phyloP scores from a whole-genome alignment of 139 green algal species.

The Coccomyxa sp. region DNA sequence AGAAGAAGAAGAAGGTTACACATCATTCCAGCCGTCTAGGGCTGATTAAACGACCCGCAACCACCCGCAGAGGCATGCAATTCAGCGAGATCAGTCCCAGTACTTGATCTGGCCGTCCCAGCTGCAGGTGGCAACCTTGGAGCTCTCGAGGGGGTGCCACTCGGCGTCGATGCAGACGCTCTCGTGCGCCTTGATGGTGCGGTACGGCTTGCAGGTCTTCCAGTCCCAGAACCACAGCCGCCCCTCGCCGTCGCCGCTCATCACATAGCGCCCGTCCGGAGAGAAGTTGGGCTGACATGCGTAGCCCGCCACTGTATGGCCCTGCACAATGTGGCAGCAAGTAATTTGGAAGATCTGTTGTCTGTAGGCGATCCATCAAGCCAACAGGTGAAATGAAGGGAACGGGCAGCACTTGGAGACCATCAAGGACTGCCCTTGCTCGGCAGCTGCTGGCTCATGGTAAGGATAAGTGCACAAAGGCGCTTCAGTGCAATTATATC shows the following conservation, averaged over 20 bases:
- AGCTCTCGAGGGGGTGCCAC: conserved; percentile 93
- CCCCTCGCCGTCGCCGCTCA: conserved; percentile 88
- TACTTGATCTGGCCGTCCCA: conserved; percentile 88
- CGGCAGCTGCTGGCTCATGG: too few species aligned
- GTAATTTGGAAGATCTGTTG: too few species aligned
- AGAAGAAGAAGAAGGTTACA: too few species aligned
- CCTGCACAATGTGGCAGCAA: conserved; percentile 13
- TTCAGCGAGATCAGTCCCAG: conserved; percentile 9
- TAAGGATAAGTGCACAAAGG: too few species aligned
- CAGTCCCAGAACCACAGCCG: conserved; percentile 96
- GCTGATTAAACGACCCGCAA: too few species aligned
- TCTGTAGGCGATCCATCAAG: too few species aligned
- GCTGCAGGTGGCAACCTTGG: conserved; percentile 89
- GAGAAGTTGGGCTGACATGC: conserved; percentile 77
- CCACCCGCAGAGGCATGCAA: too few species aligned
- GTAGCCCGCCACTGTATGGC: conserved; percentile 86
- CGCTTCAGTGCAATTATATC: too few species aligned
- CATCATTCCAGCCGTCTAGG: too few species aligned
- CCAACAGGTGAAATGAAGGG: too few species aligned
- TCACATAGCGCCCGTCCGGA: conserved; percentile 74
- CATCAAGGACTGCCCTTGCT: too few species aligned
- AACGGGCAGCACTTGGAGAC: too few species aligned
- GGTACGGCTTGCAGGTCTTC: conserved; percentile 47
- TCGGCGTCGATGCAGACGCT: conserved; percentile 83
- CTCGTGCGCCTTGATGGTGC: conserved; percentile 87